These are phyloP conservation scores for Blastobotrys arbuscula DNA, from an alignment of 1,139 yeast genomes.

Conservation along the genomic window DNA sequence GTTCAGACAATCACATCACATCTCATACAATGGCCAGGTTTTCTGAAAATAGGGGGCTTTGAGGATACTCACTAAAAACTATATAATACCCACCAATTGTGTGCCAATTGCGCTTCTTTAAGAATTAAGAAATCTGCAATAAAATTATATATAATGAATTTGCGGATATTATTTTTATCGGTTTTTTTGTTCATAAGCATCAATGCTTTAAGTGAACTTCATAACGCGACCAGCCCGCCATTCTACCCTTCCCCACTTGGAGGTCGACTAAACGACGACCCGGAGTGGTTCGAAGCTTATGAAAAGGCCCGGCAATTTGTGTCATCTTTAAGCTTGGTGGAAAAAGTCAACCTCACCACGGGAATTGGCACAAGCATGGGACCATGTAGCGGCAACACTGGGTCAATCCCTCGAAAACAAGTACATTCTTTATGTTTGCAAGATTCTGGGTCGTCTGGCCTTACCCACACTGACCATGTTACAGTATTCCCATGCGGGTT, in stretches of 20 bases:
- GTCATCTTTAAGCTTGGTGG: slow-evolving; percentile 51
- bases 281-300: slow-evolving; percentile 50
- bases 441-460: slow-evolving; percentile 57
- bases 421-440: slow-evolving; percentile 56
- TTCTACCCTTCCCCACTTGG: slow-evolving; percentile 8
- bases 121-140: no score
- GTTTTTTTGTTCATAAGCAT: background rate
- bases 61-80: no score
- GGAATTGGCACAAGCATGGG: slow-evolving; percentile 55
- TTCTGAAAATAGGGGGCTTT: no score
- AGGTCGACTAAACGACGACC: slow-evolving; percentile 1
- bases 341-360: slow-evolving; percentile 57
- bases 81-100: no score
- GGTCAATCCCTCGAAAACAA: slow-evolving; percentile 47
- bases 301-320: slow-evolving; percentile 49
- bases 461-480: slow-evolving; percentile 51
- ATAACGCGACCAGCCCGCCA: background rate
- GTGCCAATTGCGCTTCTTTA: no score
- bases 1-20: no score
- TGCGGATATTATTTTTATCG: background rate
- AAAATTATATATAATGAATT: background rate
- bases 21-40: no score
- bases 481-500: slow-evolving; percentile 56
- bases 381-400: slow-evolving; percentile 59
- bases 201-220: background rate